Evolutionary conservation across 768 basidiomycete species (phyloP).

Genomic region (Termitomyces sp.): DNA sequence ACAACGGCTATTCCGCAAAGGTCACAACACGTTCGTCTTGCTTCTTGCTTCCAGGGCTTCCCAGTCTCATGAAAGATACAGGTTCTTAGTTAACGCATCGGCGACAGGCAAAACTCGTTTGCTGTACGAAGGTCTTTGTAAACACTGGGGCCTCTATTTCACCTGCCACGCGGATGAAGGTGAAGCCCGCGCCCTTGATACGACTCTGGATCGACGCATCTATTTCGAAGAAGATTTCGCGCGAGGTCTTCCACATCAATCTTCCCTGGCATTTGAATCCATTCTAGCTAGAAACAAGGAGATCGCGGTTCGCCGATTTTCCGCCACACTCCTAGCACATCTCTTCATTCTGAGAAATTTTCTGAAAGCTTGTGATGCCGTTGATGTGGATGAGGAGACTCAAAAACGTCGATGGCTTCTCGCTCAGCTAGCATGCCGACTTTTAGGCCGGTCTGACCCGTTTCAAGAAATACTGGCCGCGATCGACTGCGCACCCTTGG

Average conservation of each 20-base stretch:
- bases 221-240: background rate
- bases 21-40: background rate
- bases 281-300: background rate
- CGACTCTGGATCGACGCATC: background rate
- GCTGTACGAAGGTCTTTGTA: background rate
- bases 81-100: slow-evolving; percentile 4
- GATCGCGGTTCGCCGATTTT: background rate
- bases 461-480: background rate
- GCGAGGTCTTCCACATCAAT: background rate
- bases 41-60: background rate
- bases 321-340: background rate
- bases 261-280: background rate
- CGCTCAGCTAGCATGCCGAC: background rate
- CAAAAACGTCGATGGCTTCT: background rate
- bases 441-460: background rate
- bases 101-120: slow-evolving; percentile 2
- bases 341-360: background rate
- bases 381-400: background rate
- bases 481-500: background rate
- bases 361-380: background rate
- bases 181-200: background rate
- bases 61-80: background rate
- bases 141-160: background rate
- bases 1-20: background rate
- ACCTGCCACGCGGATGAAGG: background rate